A percentile compares a stretch with the other conserved stretches of the same genome.
Evolutionary conservation across 768 basidiomycete species (phyloP).

Genomic region (Cystobasidium ongulense): DNA sequence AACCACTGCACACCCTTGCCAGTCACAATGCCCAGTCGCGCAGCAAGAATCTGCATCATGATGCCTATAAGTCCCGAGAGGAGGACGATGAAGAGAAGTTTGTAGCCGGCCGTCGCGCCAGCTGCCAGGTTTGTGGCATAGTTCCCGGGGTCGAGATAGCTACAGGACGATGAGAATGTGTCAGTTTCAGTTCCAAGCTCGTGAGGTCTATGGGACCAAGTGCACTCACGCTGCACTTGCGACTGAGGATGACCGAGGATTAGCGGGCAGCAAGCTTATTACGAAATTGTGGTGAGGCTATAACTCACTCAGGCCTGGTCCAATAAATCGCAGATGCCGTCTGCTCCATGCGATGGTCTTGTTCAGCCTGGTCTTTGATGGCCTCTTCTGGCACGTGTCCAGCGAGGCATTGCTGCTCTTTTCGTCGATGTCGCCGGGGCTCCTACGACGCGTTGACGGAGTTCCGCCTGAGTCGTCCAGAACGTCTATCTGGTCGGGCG

Average conservation of each 20-base stretch:
- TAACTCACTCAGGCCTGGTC: constrained; percentile 20
- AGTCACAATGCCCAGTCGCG: constrained; percentile 58
- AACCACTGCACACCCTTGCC: constrained; percentile 36
- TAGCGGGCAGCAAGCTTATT: not conserved
- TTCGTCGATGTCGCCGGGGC: not conserved
- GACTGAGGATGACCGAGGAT: not conserved
- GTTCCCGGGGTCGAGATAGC: constrained; percentile 29
- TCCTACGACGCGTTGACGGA: not conserved
- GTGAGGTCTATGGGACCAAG: not conserved
- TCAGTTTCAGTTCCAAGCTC: not conserved
- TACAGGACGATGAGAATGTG: not conserved
- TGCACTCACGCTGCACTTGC: constrained; percentile 27
- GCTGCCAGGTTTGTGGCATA: constrained; percentile 37
- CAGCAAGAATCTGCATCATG: constrained; percentile 72
- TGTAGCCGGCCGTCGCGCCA: constrained; percentile 64
- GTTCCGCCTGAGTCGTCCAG: not conserved
- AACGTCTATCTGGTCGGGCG: not conserved
- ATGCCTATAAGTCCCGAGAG: constrained; percentile 73
- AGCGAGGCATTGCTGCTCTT: not conserved
- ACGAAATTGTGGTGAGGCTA: not conserved
- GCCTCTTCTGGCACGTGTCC: not conserved
- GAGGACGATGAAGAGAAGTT: constrained; percentile 73
- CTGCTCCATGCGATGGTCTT: not conserved
- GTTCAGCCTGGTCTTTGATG: not conserved
- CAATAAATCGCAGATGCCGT: constrained; percentile 21